phyloP scores from a whole-genome alignment of 2,329 filamentous ascomycete genomes.

The Phialophora macrospora region DNA sequence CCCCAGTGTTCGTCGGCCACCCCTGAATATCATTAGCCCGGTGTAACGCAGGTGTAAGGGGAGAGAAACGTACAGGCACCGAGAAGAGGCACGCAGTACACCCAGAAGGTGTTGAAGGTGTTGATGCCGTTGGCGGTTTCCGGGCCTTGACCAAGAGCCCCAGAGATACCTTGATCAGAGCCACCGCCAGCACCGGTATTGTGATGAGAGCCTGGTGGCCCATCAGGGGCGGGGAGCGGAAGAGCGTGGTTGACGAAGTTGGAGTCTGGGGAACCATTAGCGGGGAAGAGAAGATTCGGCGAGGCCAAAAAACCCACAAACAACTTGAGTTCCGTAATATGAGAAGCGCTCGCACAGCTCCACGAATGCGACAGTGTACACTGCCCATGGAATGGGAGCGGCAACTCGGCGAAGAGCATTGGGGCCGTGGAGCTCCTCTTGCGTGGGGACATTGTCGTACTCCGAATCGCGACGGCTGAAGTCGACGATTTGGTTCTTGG shows the following conservation, averaged over 20 bases:
- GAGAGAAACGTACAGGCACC: constrained; percentile 54
- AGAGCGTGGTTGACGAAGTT: constrained; percentile 21
- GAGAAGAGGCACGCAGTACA: constrained; percentile 64
- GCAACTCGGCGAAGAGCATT: constrained; percentile 19
- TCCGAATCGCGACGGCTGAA: constrained; percentile 6
- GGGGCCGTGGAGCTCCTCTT: constrained; percentile 16
- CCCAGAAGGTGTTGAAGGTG: constrained; percentile 66
- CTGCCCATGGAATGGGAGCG: constrained; percentile 21
- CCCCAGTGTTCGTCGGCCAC: constrained; percentile 40
- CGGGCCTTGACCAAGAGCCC: constrained; percentile 64
- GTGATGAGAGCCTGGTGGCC: constrained; percentile 53
- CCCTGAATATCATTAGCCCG: neutral
- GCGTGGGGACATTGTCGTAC: constrained; percentile 8
- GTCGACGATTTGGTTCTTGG: constrained; percentile 15
- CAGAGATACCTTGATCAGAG: constrained; percentile 50
- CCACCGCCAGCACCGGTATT: constrained; percentile 57
- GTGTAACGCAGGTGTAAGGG: neutral
- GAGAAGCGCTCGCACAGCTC: constrained; percentile 64
- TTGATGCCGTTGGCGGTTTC: constrained; percentile 59
- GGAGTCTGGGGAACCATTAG: constrained; percentile 10
- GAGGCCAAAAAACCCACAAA: constrained; percentile 57
- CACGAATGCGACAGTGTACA: constrained; percentile 73
- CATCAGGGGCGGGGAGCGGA: constrained; percentile 35
- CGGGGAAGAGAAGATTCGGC: neutral
- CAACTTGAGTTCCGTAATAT: constrained; percentile 62